Evolutionary conservation across 1,284 basidiomycete genomes (phyloP).

Genomic region (Trichosporon asahii): DNA sequence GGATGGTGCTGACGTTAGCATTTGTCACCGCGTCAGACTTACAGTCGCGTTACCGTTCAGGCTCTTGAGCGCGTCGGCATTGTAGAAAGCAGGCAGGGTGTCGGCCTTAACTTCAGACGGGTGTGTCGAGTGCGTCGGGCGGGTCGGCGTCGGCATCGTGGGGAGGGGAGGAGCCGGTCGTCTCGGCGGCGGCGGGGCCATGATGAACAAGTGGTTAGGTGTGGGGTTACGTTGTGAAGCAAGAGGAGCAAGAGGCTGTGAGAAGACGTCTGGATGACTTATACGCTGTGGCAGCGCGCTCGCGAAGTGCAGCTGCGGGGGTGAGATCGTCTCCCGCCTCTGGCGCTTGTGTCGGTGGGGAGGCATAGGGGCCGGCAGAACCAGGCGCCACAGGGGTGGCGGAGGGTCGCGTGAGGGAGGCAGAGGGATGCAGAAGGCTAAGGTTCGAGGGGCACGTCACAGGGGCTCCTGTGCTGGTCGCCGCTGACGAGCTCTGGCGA

Average conservation of each 20-base stretch:
- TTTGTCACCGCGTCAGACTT: not conserved
- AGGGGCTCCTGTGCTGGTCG: not conserved
- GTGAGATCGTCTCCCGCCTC: not conserved
- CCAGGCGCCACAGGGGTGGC: not conserved
- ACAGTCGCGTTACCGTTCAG: not conserved
- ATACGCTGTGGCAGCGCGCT: constrained; percentile 10
- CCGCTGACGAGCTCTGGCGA: not conserved
- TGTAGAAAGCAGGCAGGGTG: not conserved
- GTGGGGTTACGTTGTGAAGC: not conserved
- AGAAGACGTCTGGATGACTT: constrained; percentile 2
- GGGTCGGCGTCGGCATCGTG: not conserved
- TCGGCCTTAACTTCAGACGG: not conserved
- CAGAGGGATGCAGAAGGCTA: no score
- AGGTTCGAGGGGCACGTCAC: no score
- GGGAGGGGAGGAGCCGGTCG: not conserved
- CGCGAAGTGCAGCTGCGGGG: not conserved
- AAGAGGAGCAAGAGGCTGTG: not conserved
- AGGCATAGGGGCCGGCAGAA: not conserved
- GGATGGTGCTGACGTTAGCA: not conserved
- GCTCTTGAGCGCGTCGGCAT: constrained; percentile 4
- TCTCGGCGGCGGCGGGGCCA: not conserved
- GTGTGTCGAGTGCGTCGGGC: not conserved
- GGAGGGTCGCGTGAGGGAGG: no score
- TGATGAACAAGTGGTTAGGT: not conserved
- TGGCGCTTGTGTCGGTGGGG: not conserved